phyloP scores from a whole-genome alignment of 371 early-diverging fungal genomes.

The Fennellomyces sp. region DNA sequence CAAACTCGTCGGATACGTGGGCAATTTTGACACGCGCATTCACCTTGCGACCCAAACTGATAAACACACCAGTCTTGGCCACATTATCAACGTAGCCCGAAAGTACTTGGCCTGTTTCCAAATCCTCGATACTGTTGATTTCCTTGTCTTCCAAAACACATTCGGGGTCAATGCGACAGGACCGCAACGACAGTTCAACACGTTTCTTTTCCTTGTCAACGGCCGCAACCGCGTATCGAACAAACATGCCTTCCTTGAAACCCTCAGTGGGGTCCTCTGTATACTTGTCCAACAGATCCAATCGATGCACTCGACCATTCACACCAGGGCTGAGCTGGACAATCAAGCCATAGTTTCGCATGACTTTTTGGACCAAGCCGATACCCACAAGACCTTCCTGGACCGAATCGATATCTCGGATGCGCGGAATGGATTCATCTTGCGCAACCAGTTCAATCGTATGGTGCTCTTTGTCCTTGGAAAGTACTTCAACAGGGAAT shows the following conservation, averaged over 20 bases:
- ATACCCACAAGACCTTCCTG: slow-evolving; percentile 52
- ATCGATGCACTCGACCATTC: slow-evolving; percentile 62
- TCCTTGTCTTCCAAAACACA: slow-evolving; percentile 34
- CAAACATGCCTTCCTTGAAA: slow-evolving; percentile 50
- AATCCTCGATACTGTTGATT: slow-evolving; percentile 48
- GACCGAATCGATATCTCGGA: slow-evolving; percentile 46
- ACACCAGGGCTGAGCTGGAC: slow-evolving; percentile 55
- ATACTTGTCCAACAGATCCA: slow-evolving; percentile 65
- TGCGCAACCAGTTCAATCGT: slow-evolving; percentile 31
- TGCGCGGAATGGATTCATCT: slow-evolving; percentile 32
- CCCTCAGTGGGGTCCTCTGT: slow-evolving; percentile 49
- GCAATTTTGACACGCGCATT: slow-evolving; percentile 84
- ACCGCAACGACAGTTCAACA: slow-evolving; percentile 68
- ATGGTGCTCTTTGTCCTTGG: slow-evolving; percentile 47
- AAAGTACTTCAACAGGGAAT: slow-evolving; percentile 56
- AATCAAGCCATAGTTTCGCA: slow-evolving; percentile 44
- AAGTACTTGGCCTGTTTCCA: slow-evolving; percentile 60
- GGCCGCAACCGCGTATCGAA: slow-evolving; percentile 55
- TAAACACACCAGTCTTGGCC: slow-evolving; percentile 76
- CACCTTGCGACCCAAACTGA: slow-evolving; percentile 65
- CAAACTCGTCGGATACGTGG: slow-evolving; percentile 84
- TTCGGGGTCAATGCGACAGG: slow-evolving; percentile 52
- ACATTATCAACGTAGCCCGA: slow-evolving; percentile 78
- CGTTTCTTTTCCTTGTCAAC: slow-evolving; percentile 53
- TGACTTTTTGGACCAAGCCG: slow-evolving; percentile 55